Base-by-base conservation (phyloP, 2,329 filamentous ascomycete species). In the Elsinoe arachidis region DNA sequence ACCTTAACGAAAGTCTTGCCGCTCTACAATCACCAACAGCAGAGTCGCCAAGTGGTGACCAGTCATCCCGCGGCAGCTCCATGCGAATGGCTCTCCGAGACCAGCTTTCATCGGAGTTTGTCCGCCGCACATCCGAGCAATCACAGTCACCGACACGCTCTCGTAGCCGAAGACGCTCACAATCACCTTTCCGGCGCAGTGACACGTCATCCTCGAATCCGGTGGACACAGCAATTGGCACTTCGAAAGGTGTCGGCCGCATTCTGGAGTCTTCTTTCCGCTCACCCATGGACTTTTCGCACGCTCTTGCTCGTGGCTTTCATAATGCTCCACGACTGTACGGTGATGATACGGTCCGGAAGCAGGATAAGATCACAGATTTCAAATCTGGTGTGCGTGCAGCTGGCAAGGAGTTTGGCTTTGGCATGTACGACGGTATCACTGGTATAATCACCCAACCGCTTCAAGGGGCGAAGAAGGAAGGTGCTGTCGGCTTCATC, bases 361-460 rank as follows among this genome's bases (percentile, higher is more conserved):
- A 78, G 1, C 82, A 83, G 1, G 77, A 77, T 1, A 78, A 82
- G 6, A 80, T 88, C 41, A 87, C 83, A 0, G 85, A 84, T 1
- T 77, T 87, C 58, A 75, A 77, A 52, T 86, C 83, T 1, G 85
- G 85, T 0, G 72, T 73, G 3, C 60, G 55, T 15, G 58, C 61
- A 5, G 61, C 59, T 2, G 60, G 63, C 12, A 69, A 78, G 70
- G 17, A 43, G 19, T 47, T 54, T 15, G 46, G 47, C 2, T 58
- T 53, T 21, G 56, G 47, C 23, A 43, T 58, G 23, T 54, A 82
- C 65, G 87, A 91, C 65, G 88, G 88, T 1, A 80, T 91, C 12
- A 82, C 87, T 2, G 88, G 88, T 0, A 73, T 93, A 1, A 78
- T 90, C 10, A 90, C 83, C 0, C 88, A 91, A 62, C 88, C 88